Base-by-base conservation (phyloP, 495 filamentous ascomycete species). In the Trichoderma gamsii region DNA sequence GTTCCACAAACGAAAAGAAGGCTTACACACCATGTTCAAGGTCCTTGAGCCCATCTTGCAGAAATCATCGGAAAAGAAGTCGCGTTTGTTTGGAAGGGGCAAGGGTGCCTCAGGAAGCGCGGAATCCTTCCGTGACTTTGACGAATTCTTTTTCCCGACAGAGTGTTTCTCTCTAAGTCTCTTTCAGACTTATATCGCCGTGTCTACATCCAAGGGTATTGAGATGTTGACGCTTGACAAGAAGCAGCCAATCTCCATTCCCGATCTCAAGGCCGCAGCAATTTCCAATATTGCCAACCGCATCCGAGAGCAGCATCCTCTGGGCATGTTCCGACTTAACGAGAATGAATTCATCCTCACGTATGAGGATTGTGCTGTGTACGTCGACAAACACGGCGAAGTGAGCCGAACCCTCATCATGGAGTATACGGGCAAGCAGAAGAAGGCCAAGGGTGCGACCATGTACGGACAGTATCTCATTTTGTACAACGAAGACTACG, bases 131-230 rank as follows among this genome's bases (percentile, higher is more conserved):
- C 88, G 96, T 69, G 95, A 98, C 73, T 99, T 91, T 73, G 95
- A 97, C 79, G 94, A 97, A 67, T 99, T 99, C 78, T 99, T 97
- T 79, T 94, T 99, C 71, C 94, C 95, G 8, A 88, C 91, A n/a
- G 95, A 99, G 75, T 95, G 91, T 74, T 97, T 90, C 77, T 89
- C 90, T 32, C 91, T 99, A 73, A 97, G 97, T 79, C 86, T 99
- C 63, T 98, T 98, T 85, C 92, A 97, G 76, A 89, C 87, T 0
- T 92, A 90, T 66, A 90, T 99, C 35, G 91, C 95, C 32, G 91
- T 99, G 51, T 88, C 91, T 25, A 98, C 95, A 4, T 85, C 90
- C 29, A 90, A 90, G 68, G 94, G 95, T n/a, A 92, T 99, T 72
- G 95, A 99, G 77, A 90, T 98, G 46, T 85, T 99, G 75, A 97